Conservation (phyloP, 1,139 yeast species). For the Sugiyamaella novakii region DNA sequence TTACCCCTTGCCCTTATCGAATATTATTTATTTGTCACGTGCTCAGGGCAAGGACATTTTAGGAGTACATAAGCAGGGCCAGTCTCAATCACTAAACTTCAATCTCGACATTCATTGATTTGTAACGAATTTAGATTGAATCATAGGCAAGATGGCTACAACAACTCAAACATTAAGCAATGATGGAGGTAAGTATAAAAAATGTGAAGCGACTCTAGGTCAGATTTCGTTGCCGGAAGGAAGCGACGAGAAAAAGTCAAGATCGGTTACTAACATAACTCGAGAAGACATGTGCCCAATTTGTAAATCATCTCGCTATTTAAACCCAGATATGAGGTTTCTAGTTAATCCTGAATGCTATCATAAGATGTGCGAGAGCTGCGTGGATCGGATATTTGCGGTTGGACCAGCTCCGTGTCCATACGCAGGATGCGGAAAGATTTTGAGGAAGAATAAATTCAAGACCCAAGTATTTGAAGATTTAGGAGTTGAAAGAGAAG, state of each 20-base stretch:
- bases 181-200: conserved; percentile 10
- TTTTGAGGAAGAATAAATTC: conserved; percentile 81
- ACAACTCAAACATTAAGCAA: conserved; percentile 3
- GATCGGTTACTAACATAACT: conserved; percentile 7
- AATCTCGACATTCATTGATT: no score
- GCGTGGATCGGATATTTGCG: conserved; percentile 92
- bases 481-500: conserved; percentile 83
- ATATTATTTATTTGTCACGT: no score
- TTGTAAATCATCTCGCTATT: conserved; percentile 91
- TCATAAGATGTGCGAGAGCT: conserved; percentile 94
- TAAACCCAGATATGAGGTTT: conserved; percentile 91
- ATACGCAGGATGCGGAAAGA: conserved; percentile 86
- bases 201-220: neutral
- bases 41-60: no score
- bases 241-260: neutral
- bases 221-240: neutral
- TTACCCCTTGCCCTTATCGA: no score
- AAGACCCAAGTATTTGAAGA: conserved; percentile 93
- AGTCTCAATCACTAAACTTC: no score
- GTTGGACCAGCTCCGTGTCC: conserved; percentile 98
- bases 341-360: conserved; percentile 96
- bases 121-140: neutral
- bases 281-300: conserved; percentile 87
- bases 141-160: neutral
- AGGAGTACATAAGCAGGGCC: no score